A percentile compares a stretch with the other conserved stretches of the same genome.
These are phyloP conservation scores for Fusarium tanahbumbuense DNA, from an alignment of 2,329 filamentous ascomycete species.

Conservation along the genomic window DNA sequence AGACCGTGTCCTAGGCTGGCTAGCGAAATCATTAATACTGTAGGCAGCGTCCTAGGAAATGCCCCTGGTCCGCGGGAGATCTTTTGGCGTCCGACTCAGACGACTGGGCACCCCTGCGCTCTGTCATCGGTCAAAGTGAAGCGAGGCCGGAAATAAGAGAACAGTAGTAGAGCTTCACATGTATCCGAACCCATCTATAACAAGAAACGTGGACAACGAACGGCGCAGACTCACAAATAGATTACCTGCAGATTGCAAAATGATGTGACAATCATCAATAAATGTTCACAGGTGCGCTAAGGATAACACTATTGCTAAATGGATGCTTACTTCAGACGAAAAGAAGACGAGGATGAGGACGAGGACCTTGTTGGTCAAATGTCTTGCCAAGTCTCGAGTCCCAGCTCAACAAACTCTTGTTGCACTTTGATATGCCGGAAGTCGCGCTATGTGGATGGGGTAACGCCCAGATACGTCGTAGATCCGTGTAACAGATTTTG, in stretches of 20 bases:
- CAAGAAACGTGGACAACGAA: not conserved
- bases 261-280: not conserved
- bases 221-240: slow-evolving; percentile 8
- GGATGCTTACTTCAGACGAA: not conserved
- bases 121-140: slow-evolving; percentile 7
- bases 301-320: not conserved
- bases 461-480: not conserved
- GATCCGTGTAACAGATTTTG: not conserved
- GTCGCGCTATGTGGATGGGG: slow-evolving; percentile 3
- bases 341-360: slow-evolving; percentile 22
- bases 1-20: not conserved
- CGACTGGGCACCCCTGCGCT: slow-evolving; percentile 14
- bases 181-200: not conserved
- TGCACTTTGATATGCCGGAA: slow-evolving; percentile 10
- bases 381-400: not conserved
- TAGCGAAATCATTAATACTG: not conserved
- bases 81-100: slow-evolving; percentile 7
- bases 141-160: slow-evolving; percentile 3
- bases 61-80: slow-evolving; percentile 16
- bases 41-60: not conserved
- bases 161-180: not conserved
- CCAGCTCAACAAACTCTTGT: slow-evolving; percentile 12
- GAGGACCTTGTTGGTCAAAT: slow-evolving; percentile 38
- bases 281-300: not conserved
- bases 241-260: not conserved